Conservation (phyloP, 495 filamentous ascomycete species). For the Beverwykella pulmonaria region DNA sequence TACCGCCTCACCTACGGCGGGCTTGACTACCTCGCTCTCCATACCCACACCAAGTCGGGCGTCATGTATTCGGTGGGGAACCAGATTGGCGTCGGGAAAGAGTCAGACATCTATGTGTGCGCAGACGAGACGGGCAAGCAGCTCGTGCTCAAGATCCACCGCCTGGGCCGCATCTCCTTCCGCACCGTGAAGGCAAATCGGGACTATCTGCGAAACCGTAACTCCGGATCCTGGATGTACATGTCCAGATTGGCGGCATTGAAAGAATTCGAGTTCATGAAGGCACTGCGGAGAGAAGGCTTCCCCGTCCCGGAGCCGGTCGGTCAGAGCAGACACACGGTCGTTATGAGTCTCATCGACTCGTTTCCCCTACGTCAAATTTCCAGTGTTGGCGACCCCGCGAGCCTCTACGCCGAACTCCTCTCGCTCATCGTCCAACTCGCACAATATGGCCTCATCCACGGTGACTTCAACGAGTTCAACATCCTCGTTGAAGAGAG, state of each 20-base stretch:
- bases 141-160: conserved; percentile 86
- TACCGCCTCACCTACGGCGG: conserved; percentile 97
- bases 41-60: conserved; percentile 77
- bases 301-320: conserved; percentile 89
- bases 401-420: conserved; percentile 79
- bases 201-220: conserved; percentile 86
- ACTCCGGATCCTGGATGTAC: conserved; percentile 90
- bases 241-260: conserved; percentile 88
- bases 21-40: conserved; percentile 91
- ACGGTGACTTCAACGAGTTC: conserved; percentile 99
- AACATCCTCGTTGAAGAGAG: conserved; percentile 84
- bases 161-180: conserved; percentile 94
- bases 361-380: conserved; percentile 88
- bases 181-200: conserved; percentile 92
- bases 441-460: conserved; percentile 87
- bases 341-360: conserved; percentile 91
- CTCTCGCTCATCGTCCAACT: conserved; percentile 84
- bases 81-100: conserved; percentile 96
- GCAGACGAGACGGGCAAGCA: conserved; percentile 63
- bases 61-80: conserved; percentile 88
- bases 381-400: conserved; percentile 74
- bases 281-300: conserved; percentile 73
- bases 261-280: conserved; percentile 94
- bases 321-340: conserved; percentile 84
- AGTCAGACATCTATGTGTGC: conserved; percentile 93